phyloP scores from a whole-genome alignment of 2,329 filamentous ascomycete genomes.

The Ilyonectria mors-panacis region DNA sequence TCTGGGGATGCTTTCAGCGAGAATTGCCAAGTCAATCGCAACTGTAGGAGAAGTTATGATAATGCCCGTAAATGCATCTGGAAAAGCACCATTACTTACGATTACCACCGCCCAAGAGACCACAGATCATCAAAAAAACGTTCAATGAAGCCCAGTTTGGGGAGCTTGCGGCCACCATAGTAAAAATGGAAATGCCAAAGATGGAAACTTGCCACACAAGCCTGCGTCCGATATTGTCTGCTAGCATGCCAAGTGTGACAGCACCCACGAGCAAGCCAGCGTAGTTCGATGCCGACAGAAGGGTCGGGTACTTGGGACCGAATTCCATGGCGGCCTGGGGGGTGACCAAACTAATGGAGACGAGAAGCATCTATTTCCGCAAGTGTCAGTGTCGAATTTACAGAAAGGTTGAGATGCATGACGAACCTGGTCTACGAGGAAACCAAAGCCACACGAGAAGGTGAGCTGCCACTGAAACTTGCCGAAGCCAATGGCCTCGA shows the following conservation, averaged over 20 bases:
- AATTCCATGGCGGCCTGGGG: slow-evolving; percentile 41
- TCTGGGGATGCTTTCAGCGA: slow-evolving; percentile 38
- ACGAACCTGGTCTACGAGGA: slow-evolving; percentile 40
- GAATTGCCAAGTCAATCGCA: slow-evolving; percentile 40
- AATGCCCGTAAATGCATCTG: background rate
- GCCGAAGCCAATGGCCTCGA: slow-evolving; percentile 40
- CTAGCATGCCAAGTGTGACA: slow-evolving; percentile 29
- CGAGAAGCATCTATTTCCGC: slow-evolving; percentile 34
- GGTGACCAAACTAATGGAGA: slow-evolving; percentile 39
- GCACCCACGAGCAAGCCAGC: slow-evolving; percentile 36
- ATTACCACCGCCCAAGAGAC: slow-evolving; percentile 40
- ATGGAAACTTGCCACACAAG: slow-evolving; percentile 40
- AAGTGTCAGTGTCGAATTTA: slow-evolving; percentile 1
- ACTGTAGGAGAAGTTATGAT: slow-evolving; percentile 15
- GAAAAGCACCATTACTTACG: slow-evolving; percentile 18
- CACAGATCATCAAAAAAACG: slow-evolving; percentile 28
- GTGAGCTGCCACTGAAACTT: slow-evolving; percentile 40
- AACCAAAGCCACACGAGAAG: slow-evolving; percentile 40
- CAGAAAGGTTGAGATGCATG: background rate
- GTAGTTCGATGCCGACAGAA: slow-evolving; percentile 31
- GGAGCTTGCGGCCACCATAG: slow-evolving; percentile 31
- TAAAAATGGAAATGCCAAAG: slow-evolving; percentile 35
- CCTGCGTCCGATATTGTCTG: slow-evolving; percentile 37
- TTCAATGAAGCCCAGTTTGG: slow-evolving; percentile 40
- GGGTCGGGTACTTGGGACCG: slow-evolving; percentile 34